Evolutionary conservation across 2,329 filamentous ascomycete species (phyloP).

Genomic region (Cryphonectria nitschkei): DNA sequence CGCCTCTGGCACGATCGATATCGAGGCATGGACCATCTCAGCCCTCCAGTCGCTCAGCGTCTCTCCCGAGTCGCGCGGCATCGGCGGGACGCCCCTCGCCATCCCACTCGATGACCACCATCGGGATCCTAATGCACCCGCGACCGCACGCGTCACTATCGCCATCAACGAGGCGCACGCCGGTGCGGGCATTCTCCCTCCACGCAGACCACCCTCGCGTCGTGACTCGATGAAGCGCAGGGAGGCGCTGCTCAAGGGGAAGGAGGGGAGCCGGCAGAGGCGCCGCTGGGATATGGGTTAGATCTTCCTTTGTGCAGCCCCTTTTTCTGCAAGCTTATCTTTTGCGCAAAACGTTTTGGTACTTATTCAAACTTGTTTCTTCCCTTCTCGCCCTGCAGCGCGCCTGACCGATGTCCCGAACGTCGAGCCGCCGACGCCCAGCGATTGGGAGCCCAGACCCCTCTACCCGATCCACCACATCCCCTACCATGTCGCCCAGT

Average conservation of each 20-base stretch:
- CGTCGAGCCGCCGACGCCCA: conserved; percentile 77
- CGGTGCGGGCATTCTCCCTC: conserved; percentile 37
- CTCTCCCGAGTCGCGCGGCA: conserved; percentile 60
- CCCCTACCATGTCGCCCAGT: conserved; percentile 85
- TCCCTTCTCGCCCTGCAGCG: conserved; percentile 57
- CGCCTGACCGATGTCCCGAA: conserved; percentile 85
- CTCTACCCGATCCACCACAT: conserved; percentile 78
- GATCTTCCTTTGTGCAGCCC: conserved; percentile 30
- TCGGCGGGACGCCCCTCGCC: conserved; percentile 60
- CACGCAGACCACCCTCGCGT: conserved; percentile 50
- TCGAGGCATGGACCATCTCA: conserved; percentile 69
- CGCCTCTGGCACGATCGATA: conserved; percentile 52
- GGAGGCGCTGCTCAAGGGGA: conserved; percentile 82
- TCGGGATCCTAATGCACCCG: conserved; percentile 35
- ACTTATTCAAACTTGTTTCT: neutral
- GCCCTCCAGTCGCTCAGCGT: conserved; percentile 60
- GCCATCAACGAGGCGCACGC: conserved; percentile 29
- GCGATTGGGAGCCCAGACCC: conserved; percentile 81
- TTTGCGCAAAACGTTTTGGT: neutral
- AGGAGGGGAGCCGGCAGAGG: conserved; percentile 84
- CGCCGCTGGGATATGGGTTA: conserved; percentile 95
- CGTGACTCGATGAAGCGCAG: conserved; percentile 64
- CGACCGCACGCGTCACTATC: conserved; percentile 30
- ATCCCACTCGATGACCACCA: conserved; percentile 73
- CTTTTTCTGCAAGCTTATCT: neutral